Evolutionary conservation across 768 basidiomycete species (phyloP).

Genomic region (Suillus decipiens): DNA sequence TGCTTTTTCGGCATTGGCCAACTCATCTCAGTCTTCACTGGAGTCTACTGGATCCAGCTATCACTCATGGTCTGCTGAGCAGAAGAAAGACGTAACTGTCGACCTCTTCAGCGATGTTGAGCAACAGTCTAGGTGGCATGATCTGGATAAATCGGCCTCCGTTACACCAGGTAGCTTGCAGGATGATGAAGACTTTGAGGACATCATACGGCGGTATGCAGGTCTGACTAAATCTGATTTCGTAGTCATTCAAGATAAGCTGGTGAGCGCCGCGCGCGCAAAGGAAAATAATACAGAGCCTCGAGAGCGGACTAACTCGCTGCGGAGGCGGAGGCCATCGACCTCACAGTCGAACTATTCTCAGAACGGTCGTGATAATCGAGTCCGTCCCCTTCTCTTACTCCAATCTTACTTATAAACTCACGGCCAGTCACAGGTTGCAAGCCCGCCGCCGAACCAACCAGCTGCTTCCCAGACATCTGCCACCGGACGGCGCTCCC

Average conservation of each 20-base stretch:
- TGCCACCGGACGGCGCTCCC: constrained; percentile 29
- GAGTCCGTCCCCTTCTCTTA: constrained; percentile 30
- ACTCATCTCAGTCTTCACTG: constrained; percentile 77
- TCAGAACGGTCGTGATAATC: constrained; percentile 47
- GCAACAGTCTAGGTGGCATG: constrained; percentile 66
- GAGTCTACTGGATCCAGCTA: constrained; percentile 85
- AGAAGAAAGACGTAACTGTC: constrained; percentile 53
- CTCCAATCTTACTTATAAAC: constrained; percentile 4
- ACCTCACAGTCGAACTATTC: constrained; percentile 84
- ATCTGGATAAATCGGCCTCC: constrained; percentile 55
- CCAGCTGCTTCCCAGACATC: constrained; percentile 36
- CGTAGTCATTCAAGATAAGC: constrained; percentile 69
- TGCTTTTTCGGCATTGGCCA: constrained; percentile 69
- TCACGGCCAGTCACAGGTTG: constrained; percentile 41
- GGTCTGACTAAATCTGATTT: constrained; percentile 76
- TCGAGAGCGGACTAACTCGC: constrained; percentile 66
- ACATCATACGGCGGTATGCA: constrained; percentile 61
- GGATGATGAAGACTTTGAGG: constrained; percentile 63
- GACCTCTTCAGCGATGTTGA: constrained; percentile 52
- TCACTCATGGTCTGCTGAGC: constrained; percentile 71
- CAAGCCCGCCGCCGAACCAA: constrained; percentile 56
- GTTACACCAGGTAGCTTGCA: constrained; percentile 51
- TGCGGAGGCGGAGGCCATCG: constrained; percentile 74
- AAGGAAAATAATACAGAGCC: constrained; percentile 58
- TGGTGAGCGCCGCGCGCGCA: constrained; percentile 62